A percentile compares a stretch with the other conserved stretches of the same genome.
Evolutionary conservation across 495 filamentous ascomycete species (phyloP).

Genomic region (Beverwykella pulmonaria): DNA sequence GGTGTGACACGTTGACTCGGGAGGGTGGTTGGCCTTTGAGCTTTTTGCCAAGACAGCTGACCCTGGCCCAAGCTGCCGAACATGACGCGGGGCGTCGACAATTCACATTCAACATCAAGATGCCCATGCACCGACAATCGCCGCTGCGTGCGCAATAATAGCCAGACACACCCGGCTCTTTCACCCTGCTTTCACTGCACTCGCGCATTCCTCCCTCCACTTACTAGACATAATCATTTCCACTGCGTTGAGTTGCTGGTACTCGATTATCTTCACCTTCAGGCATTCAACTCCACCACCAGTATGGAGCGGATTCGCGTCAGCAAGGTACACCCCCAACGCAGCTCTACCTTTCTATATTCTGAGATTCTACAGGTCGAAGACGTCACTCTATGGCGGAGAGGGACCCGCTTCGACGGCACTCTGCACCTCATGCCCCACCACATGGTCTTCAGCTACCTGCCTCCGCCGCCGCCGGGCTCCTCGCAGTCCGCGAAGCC

Average conservation of each 20-base stretch:
- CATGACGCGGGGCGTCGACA: constrained; percentile 9
- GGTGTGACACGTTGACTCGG: no score
- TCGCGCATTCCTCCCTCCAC: background rate
- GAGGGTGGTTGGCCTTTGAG: background rate
- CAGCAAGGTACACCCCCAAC: constrained; percentile 24
- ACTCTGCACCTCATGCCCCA: constrained; percentile 47
- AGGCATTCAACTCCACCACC: background rate
- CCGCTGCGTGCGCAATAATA: constrained; percentile 2
- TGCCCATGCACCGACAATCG: background rate
- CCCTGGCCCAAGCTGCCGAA: background rate
- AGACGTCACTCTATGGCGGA: constrained; percentile 39
- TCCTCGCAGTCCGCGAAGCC: constrained; percentile 51
- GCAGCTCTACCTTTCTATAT: background rate
- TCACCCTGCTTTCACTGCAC: background rate
- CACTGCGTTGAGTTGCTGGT: background rate
- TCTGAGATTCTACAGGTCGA: constrained; percentile 31
- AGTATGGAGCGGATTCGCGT: constrained; percentile 36
- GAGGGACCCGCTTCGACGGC: constrained; percentile 33
- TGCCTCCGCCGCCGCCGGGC: constrained; percentile 39
- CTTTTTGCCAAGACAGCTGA: background rate
- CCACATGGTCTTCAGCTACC: constrained; percentile 49
- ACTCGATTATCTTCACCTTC: background rate
- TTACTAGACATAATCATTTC: background rate
- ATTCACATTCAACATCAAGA: constrained; percentile 16
- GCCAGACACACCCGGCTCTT: background rate